A percentile compares a stretch with the other conserved stretches of the same genome.
Conservation (phyloP, 305 asterid species). For the Fraxinus platypoda region DNA sequence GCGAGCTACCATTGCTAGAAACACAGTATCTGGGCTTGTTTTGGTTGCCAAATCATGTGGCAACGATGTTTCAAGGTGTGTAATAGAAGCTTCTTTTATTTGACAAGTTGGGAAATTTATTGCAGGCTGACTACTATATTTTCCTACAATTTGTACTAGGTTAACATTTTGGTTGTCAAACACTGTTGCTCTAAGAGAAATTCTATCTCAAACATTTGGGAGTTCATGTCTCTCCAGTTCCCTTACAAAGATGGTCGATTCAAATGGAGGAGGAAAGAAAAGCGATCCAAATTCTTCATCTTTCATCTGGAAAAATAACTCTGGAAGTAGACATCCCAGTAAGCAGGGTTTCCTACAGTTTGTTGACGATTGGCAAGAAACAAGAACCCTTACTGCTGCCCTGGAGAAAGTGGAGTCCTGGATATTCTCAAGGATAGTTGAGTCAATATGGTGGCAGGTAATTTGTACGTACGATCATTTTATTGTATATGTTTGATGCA, state of each 20-base stretch:
- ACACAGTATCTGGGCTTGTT: conserved; percentile 76
- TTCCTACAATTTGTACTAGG: conserved; percentile 35
- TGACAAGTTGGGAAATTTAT: background rate
- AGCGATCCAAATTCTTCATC: conserved; percentile 38
- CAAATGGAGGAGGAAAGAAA: conserved; percentile 38
- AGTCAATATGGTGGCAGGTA: conserved; percentile 99
- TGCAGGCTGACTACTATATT: background rate
- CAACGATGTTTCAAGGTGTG: conserved; percentile 85
- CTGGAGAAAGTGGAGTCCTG: conserved; percentile 87
- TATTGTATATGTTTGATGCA: conserved; percentile 2
- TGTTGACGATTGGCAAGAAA: conserved; percentile 90
- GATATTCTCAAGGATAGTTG: conserved; percentile 87
- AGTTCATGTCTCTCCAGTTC: conserved; percentile 63
- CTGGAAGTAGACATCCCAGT: conserved; percentile 44
- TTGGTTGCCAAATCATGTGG: conserved; percentile 86
- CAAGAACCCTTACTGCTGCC: conserved; percentile 72
- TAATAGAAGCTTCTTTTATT: conserved; percentile 19
- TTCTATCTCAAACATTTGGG: conserved; percentile 74
- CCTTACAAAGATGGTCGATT: conserved; percentile 36
- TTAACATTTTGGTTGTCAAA: conserved; percentile 91
- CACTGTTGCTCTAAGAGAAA: conserved; percentile 74
- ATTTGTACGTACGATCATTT: conserved; percentile 17
- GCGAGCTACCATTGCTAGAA: conserved; percentile 81
- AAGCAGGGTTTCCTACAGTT: conserved; percentile 51
- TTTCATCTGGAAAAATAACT: conserved; percentile 34